Evolutionary conservation across 164 flowering plant species (phyloP), one percentile per base, ranked within the genome.

Genomic region (Platanus orientalis): DNA sequence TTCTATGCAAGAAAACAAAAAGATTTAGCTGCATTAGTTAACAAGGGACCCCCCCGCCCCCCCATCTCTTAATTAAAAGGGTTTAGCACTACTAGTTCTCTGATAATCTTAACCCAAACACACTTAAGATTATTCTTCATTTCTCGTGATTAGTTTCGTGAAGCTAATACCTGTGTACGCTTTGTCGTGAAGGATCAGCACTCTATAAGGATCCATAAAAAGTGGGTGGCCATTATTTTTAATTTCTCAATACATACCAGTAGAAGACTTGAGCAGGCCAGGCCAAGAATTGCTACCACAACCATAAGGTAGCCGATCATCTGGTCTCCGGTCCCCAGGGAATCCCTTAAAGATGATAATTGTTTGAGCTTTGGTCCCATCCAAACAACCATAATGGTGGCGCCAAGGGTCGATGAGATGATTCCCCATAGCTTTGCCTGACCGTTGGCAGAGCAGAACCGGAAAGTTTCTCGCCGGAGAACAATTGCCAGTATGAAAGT

Each of bases 351-450:
- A 4, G 4, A 11, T n/a, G 30, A 12, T 10, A 27, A 11, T 54
- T 26, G 19, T 9, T 12, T 24, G 40, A 64, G 60, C 53, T 53
- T 21, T 42, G 68, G 34, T 45, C 61, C 61, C 7, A 23, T n/a
- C 60, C 60, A 64, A 21, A 64, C 42, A 27, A 64, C 44, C 54
- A 57, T 56, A 30, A 57, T 9, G 17, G 47, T 45, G 3, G 68
- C 61, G 14, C 68, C 68, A 1, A 30, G 0, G 20, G 47, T 14
- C 1, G 68, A 64, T 7, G 56, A 13, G 2, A 44, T 20, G 2
- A 64, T 48, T 19, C 68, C 68, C 68, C 54, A 64, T 4, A 55
- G 44, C 54, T 64, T 64, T 40, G 61, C 54, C 48, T 56, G 68
- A 13, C 55, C 68, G 20, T 49, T 32, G 20, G 48, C 16, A 19